Evolutionary conservation across 2,329 filamentous ascomycete genomes (phyloP).

Genomic region (Claviceps pusilla): DNA sequence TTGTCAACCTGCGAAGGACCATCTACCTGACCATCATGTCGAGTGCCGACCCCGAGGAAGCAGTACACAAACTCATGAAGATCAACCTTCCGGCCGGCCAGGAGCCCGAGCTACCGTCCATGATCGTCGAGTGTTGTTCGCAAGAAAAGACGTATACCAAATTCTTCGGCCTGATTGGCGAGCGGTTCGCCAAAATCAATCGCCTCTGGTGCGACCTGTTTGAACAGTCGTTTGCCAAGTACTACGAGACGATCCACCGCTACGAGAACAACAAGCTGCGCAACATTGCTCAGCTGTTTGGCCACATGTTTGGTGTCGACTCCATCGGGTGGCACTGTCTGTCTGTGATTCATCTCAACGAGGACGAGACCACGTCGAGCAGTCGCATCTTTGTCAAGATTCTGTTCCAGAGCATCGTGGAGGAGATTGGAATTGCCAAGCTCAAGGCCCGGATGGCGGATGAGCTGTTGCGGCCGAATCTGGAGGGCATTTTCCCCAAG

Average conservation of each 20-base stretch:
- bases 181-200: constrained; percentile 92
- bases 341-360: constrained; percentile 73
- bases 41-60: constrained; percentile 89
- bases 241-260: constrained; percentile 94
- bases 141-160: constrained; percentile 96
- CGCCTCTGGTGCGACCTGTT: constrained; percentile 88
- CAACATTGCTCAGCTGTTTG: constrained; percentile 91
- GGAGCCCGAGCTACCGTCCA: constrained; percentile 81
- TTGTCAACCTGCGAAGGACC: constrained; percentile 81
- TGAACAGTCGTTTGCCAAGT: constrained; percentile 75
- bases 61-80: constrained; percentile 91
- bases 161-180: constrained; percentile 87
- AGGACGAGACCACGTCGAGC: constrained; percentile 91
- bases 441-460: constrained; percentile 64
- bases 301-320: constrained; percentile 75
- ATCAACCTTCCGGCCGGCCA: constrained; percentile 75
- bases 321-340: constrained; percentile 87
- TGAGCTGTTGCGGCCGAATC: constrained; percentile 59
- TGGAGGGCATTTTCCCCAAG: constrained; percentile 76
- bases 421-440: constrained; percentile 72
- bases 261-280: constrained; percentile 91
- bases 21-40: constrained; percentile 98
- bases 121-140: constrained; percentile 93
- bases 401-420: constrained; percentile 78
- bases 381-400: constrained; percentile 99